Evolutionary conservation across 768 basidiomycete species (phyloP).

Genomic region (Leccinum truebloodii): DNA sequence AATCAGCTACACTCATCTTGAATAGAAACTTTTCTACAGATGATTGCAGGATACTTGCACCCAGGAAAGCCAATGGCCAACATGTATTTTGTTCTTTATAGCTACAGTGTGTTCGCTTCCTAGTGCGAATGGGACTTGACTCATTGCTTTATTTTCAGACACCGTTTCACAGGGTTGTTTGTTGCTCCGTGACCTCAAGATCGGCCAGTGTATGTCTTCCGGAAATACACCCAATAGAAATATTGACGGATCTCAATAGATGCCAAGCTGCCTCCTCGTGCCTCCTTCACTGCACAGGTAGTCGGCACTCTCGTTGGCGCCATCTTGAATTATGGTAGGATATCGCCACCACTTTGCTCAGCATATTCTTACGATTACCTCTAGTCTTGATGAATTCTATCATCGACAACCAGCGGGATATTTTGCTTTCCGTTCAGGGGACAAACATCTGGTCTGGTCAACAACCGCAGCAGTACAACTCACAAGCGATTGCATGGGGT

Average conservation of each 20-base stretch:
- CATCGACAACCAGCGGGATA: constrained; percentile 49
- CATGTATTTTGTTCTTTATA: constrained; percentile 46
- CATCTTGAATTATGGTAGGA: constrained; percentile 46
- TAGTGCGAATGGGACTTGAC: constrained; percentile 23
- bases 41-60: constrained; percentile 40
- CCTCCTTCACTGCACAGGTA: constrained; percentile 60
- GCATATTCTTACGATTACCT: constrained; percentile 20
- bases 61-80: constrained; percentile 43
- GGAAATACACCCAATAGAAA: constrained; percentile 29
- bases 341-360: background rate
- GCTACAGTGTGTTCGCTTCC: constrained; percentile 41
- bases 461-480: constrained; percentile 32
- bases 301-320: constrained; percentile 56
- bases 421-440: constrained; percentile 55
- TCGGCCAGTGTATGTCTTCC: constrained; percentile 23
- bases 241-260: constrained; percentile 32
- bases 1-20: background rate
- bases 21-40: constrained; percentile 34
- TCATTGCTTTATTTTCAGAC: constrained; percentile 39
- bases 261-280: constrained; percentile 62
- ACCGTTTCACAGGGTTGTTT: constrained; percentile 49
- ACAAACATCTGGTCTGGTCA: constrained; percentile 41
- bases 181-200: constrained; percentile 61
- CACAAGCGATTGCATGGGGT: constrained; percentile 41
- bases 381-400: constrained; percentile 61